Conservation (phyloP, 2,329 filamentous ascomycete genomes). For the Hypoxylon sp. region DNA sequence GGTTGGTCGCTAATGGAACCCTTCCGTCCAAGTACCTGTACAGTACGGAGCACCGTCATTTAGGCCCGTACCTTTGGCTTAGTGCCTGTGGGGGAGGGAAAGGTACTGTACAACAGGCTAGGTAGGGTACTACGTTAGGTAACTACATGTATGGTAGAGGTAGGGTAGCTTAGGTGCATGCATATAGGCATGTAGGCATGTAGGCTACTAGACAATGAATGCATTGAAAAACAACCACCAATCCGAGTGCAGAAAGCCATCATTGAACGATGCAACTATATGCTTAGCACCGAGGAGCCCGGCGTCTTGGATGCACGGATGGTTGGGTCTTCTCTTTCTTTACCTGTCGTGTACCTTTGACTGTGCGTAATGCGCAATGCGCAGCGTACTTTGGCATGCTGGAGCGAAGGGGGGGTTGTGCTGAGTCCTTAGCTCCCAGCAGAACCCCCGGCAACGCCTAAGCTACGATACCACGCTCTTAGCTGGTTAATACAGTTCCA, state of each 20-base stretch:
- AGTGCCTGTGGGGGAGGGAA: conserved; percentile 19
- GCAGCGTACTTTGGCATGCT: conserved; percentile 22
- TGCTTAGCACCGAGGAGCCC: conserved; percentile 31
- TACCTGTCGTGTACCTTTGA: conserved; percentile 34
- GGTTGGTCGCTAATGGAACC: conserved; percentile 31
- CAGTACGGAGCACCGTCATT: conserved; percentile 32
- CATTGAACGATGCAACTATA: conserved; percentile 31
- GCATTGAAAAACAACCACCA: conserved; percentile 23
- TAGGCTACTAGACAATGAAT: conserved; percentile 30
- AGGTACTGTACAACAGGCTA: conserved; percentile 3
- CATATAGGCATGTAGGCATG: conserved; percentile 1
- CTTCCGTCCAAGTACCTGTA: conserved; percentile 29
- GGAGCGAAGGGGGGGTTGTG: conserved; percentile 17
- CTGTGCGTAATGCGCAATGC: conserved; percentile 19
- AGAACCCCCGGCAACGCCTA: conserved; percentile 12
- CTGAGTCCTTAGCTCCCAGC: conserved; percentile 12
- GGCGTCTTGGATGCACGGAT: conserved; percentile 31
- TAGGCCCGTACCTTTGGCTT: conserved; percentile 2
- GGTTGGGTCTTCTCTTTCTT: conserved; percentile 31
- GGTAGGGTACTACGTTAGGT: neutral
- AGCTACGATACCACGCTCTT: neutral
- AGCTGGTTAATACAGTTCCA: conserved; percentile 10
- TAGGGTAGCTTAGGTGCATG: neutral
- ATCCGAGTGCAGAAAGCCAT: conserved; percentile 17
- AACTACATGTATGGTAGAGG: too few species aligned